Base-by-base conservation (phyloP, 139 green algal species). In the Ostreobium quekettii region DNA sequence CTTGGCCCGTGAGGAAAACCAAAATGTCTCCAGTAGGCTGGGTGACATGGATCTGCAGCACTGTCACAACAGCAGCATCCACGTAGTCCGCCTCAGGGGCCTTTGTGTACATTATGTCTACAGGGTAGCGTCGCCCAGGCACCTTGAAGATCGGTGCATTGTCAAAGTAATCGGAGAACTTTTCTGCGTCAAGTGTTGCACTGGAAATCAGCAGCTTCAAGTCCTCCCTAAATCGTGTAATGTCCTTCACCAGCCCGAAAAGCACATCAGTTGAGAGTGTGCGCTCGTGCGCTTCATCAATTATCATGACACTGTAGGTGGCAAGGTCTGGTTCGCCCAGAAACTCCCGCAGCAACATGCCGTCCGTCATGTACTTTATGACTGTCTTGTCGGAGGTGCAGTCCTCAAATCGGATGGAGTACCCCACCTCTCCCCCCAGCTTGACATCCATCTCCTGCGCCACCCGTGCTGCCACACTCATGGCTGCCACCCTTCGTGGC, bases 351-450 rank as follows among this genome's bases (percentile, higher is more conserved):
- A 99, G 84, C 75, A 98, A 84, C 91, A 99, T 98, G 78, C 94
- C 93, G 67, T 97, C 92, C 7, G 92, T 97, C 92, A 97, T 97
- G 87, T 97, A 99, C 84, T 99, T 99, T 59, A 99, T 65, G 48
- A 93, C 38, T 2, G 94, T 99, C 76, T 96, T 93, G 71, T 97
- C 90, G 64, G 68, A 84, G 31, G 94, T 97, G 86, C 92, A 97
- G 82, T 99, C 94, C 81, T 99, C 94, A 69, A 99, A 99, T 49
- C 94, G 90, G 71, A 99, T 97, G 30, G 85, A 95, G 82, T 99
- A 99, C 19, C 94, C 94, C 24, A 96, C 90, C 84, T 97, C 91
- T 28, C 85, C 71, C 5, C 93, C 93, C 42, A 98, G 83, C 83
- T 97, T 96, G 56, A 87, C 79, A 4, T 78, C 87, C 78, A 98